A percentile compares a stretch with the other conserved stretches of the same genome.
These are phyloP conservation scores for Diacronema lutheri DNA, from an alignment of 78 protist genomes.

Conservation along the genomic window DNA sequence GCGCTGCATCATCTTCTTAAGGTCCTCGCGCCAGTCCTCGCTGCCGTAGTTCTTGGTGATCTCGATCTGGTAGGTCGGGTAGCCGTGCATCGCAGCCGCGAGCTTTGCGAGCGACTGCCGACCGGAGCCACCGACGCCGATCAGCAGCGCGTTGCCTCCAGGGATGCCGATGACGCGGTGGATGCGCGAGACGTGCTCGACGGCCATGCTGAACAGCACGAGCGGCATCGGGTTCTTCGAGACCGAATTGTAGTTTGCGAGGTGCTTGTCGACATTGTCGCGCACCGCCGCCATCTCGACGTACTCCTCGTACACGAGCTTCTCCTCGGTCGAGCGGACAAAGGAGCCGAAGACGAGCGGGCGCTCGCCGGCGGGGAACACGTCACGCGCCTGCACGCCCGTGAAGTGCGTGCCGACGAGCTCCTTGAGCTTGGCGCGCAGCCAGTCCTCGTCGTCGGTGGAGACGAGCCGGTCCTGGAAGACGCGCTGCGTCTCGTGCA, in stretches of 20 bases:
- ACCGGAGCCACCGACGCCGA: slow-evolving; percentile 84
- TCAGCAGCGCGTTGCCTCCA: slow-evolving; percentile 70
- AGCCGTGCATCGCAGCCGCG: slow-evolving; percentile 54
- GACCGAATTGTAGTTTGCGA: slow-evolving; percentile 48
- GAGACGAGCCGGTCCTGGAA: slow-evolving; percentile 48
- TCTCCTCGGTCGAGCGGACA: neutral
- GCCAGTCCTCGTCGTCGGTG: slow-evolving; percentile 22
- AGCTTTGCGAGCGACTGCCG: slow-evolving; percentile 61
- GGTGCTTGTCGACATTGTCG: neutral
- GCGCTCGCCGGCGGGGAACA: neutral
- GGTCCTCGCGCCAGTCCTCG: slow-evolving; percentile 55
- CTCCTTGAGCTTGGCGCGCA: neutral
- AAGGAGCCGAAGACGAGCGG: slow-evolving; percentile 43
- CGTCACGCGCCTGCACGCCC: neutral
- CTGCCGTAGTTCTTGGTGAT: slow-evolving; percentile 56
- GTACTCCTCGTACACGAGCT: neutral
- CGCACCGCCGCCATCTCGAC: too few species aligned
- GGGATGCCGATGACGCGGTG: slow-evolving; percentile 42
- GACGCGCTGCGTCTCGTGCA: slow-evolving; percentile 56
- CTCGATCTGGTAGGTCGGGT: slow-evolving; percentile 47
- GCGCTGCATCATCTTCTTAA: slow-evolving; percentile 41
- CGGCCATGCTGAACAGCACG: slow-evolving; percentile 47
- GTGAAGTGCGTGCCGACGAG: slow-evolving; percentile 9
- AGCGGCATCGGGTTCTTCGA: slow-evolving; percentile 48
- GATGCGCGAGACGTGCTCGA: slow-evolving; percentile 49